Base-by-base conservation (phyloP, 768 basidiomycete genomes). In the Stropharia rugosoannulata region DNA sequence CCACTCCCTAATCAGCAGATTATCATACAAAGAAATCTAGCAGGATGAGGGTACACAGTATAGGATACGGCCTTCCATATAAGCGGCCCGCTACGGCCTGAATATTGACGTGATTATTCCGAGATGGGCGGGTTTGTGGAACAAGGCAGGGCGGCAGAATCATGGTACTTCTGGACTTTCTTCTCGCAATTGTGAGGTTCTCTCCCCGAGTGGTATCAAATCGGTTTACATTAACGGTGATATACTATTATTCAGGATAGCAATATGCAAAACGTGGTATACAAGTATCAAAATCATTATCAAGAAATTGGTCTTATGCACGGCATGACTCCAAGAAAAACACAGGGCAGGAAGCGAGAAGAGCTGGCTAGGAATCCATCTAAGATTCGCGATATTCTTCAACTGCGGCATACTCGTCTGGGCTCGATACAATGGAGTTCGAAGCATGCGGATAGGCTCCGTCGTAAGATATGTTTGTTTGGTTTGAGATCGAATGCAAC, bases 311-410 rank as follows among this genome's bases (percentile, higher is more conserved):
- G 40, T 42, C 38, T 27, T 37, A 25, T 15, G 29, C 47, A 54
- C 51, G 59, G 49, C 45, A 40, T 59, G 35, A 49, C 59, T 59
- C 54, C 65, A 66, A 64, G 65, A 66, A 66, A 64, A 29, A 25
- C 39, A 45, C 16, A 48, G 35, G 38, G 6, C 7, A n/a, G 11
- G 35, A 19, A n/a, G 15, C n/a, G 8, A 48, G 25, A 51, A 43
- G n/a, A 36, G 50, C 18, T 54, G 45, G 19, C 51, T 6, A 41
- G 15, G 40, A n/a, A 39, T n/a, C n/a, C 51, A 27, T 55, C 48
- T 69, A 78, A 57, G 74, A 65, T 35, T 78, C 75, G 16, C 66
- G 71, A 60, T 70, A 80, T 50, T 80, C 77, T 42, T 76, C 75
- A 44, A 74, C 73, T 36, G 68, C 70, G 13, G 74, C 68, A 62